Evolutionary conservation across 306 rosid species (phyloP).

Genomic region (Medicago arabica): DNA sequence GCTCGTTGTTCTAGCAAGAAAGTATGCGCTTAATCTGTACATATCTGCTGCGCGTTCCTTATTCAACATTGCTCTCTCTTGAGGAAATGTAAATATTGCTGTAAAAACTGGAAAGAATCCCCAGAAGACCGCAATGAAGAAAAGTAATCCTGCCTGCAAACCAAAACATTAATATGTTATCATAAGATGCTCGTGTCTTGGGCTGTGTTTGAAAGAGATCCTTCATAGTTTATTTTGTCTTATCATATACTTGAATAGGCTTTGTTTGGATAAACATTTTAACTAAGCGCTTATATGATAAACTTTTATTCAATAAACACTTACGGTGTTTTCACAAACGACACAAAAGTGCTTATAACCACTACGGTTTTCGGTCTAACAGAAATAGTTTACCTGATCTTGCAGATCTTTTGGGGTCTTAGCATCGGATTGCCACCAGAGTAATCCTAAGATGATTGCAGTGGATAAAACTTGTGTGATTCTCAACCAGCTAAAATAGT

Average conservation of each 20-base stretch:
- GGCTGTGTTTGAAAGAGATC: background rate
- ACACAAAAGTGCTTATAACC: no score
- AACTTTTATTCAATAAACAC: no score
- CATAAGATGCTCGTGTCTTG: background rate
- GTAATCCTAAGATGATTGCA: slow-evolving; percentile 91
- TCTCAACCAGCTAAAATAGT: slow-evolving; percentile 95
- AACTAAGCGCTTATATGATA: no score
- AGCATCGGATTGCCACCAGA: slow-evolving; percentile 94
- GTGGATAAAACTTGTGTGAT: slow-evolving; percentile 95
- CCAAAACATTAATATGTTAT: slow-evolving; percentile 4
- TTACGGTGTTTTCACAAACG: no score
- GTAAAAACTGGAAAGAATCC: slow-evolving; percentile 98
- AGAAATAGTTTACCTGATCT: slow-evolving; percentile 75
- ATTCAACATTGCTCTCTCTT: slow-evolving; percentile 92
- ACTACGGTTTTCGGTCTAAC: background rate
- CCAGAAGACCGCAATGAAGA: slow-evolving; percentile 98
- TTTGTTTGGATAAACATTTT: no score
- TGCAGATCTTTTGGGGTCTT: slow-evolving; percentile 64
- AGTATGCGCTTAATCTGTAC: slow-evolving; percentile 97
- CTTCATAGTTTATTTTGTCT: background rate
- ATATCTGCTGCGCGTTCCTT: slow-evolving; percentile 97
- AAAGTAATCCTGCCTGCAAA: slow-evolving; percentile 92
- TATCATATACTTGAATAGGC: no score
- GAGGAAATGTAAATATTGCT: slow-evolving; percentile 95
- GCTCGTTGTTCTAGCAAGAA: slow-evolving; percentile 91